Conservation (phyloP, 176 grass and related monocot genomes). For the Cenchrus fungigraminus region DNA sequence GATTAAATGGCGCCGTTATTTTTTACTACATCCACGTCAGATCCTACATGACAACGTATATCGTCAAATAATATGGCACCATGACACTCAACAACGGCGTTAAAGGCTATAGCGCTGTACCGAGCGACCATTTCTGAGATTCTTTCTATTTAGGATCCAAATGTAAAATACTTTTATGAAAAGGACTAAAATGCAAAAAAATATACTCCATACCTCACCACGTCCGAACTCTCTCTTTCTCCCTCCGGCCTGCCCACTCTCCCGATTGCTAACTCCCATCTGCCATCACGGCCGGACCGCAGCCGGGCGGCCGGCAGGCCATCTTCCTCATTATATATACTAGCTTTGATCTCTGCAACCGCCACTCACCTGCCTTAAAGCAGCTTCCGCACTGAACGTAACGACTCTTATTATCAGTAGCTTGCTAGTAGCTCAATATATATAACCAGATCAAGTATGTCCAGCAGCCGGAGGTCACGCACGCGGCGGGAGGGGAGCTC, state of each 20-base stretch:
- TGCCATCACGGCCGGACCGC: not conserved
- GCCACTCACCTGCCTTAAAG: slow-evolving; percentile 33
- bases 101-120: no score
- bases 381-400: not conserved
- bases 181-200: no score
- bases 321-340: slow-evolving; percentile 49
- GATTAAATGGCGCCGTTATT: no score
- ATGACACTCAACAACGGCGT: no score
- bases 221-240: slow-evolving; percentile 41
- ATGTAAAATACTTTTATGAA: no score
- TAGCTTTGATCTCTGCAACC: slow-evolving; percentile 16
- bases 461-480: slow-evolving; percentile 68
- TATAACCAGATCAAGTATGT: slow-evolving; percentile 52
- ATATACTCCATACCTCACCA: slow-evolving; percentile 18
- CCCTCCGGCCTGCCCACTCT: not conserved
- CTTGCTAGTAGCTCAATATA: not conserved
- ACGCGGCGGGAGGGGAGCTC: slow-evolving; percentile 54
- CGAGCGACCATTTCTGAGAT: no score
- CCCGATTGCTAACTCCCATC: not conserved
- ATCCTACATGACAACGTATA: no score
- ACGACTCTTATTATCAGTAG: no score
- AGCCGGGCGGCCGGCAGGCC: not conserved
- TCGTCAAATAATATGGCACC: no score
- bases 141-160: no score
- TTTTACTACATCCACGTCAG: no score